phyloP scores from a whole-genome alignment of 257 asterid species.

The Penstemon eatonii region DNA sequence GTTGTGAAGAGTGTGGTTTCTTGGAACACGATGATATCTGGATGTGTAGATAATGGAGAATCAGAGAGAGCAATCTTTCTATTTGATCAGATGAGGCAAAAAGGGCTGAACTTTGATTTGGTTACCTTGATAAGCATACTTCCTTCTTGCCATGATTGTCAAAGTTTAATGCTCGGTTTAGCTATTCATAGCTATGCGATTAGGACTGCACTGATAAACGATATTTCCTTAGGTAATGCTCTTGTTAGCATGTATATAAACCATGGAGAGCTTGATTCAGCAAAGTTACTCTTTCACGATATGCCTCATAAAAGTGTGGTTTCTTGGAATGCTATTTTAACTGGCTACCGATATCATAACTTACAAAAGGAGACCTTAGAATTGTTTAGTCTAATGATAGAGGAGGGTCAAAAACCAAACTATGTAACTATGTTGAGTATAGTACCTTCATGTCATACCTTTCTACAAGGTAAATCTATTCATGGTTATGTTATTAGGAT shows the following conservation, averaged over 20 bases:
- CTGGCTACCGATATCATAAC: slow-evolving; percentile 46
- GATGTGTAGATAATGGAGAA: slow-evolving; percentile 48
- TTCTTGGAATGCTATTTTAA: slow-evolving; percentile 69
- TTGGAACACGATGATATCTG: slow-evolving; percentile 62
- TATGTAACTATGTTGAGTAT: slow-evolving; percentile 54
- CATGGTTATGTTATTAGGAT: slow-evolving; percentile 49
- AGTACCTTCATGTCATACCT: slow-evolving; percentile 43
- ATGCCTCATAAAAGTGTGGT: slow-evolving; percentile 46
- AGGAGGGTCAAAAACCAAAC: slow-evolving; percentile 43
- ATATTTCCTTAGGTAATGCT: slow-evolving; percentile 54
- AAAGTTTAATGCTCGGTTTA: slow-evolving; percentile 38
- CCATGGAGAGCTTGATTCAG: slow-evolving; percentile 45
- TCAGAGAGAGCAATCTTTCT: slow-evolving; percentile 38
- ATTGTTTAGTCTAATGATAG: slow-evolving; percentile 42
- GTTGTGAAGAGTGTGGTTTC: slow-evolving; percentile 38
- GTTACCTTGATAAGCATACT: slow-evolving; percentile 53
- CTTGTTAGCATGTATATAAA: slow-evolving; percentile 62
- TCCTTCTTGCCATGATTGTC: slow-evolving; percentile 42
- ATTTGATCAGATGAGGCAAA: slow-evolving; percentile 47
- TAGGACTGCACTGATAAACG: slow-evolving; percentile 35
- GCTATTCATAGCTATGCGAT: slow-evolving; percentile 48
- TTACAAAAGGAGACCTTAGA: slow-evolving; percentile 34
- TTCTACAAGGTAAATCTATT: slow-evolving; percentile 49
- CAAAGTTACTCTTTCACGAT: slow-evolving; percentile 38
- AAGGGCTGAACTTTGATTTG: slow-evolving; percentile 43